A percentile compares a stretch with the other conserved stretches of the same genome.
These are phyloP conservation scores for Malbranchea zuffiana DNA, from an alignment of 2,329 filamentous ascomycete species.

Conservation along the genomic window DNA sequence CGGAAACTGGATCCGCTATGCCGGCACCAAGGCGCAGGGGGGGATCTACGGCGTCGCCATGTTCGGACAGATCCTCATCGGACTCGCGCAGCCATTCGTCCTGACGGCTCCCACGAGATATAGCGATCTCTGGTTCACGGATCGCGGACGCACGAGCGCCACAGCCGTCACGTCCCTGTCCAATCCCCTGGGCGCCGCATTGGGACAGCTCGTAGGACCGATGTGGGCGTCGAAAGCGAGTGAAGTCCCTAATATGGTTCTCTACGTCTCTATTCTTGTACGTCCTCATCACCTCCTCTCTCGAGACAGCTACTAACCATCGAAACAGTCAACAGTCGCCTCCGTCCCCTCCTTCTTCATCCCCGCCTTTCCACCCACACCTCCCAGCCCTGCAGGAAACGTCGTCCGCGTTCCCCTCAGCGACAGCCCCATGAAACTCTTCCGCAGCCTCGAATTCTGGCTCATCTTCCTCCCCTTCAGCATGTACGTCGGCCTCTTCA, in stretches of 20 bases:
- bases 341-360: constrained; percentile 71
- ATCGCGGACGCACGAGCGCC: constrained; percentile 68
- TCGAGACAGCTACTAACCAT: constrained; percentile 5
- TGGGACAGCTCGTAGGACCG: constrained; percentile 79
- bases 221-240: constrained; percentile 54
- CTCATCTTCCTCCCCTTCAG: constrained; percentile 70
- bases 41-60: constrained; percentile 67
- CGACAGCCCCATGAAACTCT: constrained; percentile 45
- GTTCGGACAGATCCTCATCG: constrained; percentile 84
- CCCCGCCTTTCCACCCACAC: constrained; percentile 63
- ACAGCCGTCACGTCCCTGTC: constrained; percentile 77
- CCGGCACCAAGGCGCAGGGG: constrained; percentile 47
- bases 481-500: constrained; percentile 86
- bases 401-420: constrained; percentile 44
- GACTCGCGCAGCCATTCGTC: constrained; percentile 84
- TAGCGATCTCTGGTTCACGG: constrained; percentile 90
- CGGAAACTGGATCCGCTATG: constrained; percentile 89
- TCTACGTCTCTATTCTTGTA: constrained; percentile 76
- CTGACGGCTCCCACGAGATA: constrained; percentile 81
- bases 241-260: constrained; percentile 68
- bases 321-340: constrained; percentile 48
- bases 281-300: constrained; percentile 23
- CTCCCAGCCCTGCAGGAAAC: constrained; percentile 56
- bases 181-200: constrained; percentile 79
- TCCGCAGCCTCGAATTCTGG: constrained; percentile 60